Conservation (phyloP, 2,329 filamentous ascomycete genomes). For the Camillea tinctor region DNA sequence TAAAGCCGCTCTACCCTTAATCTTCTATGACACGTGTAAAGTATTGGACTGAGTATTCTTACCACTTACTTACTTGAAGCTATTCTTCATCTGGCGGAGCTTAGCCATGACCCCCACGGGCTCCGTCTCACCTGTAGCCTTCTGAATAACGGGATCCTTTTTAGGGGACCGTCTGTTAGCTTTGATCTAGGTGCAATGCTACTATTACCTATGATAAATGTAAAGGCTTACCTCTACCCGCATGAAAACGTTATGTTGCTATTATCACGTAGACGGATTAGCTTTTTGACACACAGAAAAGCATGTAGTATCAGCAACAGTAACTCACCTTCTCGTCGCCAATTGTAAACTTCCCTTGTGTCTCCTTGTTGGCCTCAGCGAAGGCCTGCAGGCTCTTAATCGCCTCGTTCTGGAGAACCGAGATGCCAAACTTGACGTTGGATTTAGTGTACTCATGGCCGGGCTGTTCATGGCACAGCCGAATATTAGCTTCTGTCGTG, state of each 20-base stretch:
- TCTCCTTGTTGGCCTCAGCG: constrained; percentile 77
- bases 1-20: background rate
- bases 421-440: constrained; percentile 85
- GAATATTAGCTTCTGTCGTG: background rate
- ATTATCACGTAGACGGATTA: constrained; percentile 8
- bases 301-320: background rate
- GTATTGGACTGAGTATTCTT: background rate
- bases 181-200: background rate
- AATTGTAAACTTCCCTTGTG: constrained; percentile 94
- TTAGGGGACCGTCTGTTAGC: background rate
- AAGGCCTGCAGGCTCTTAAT: constrained; percentile 77
- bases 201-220: background rate
- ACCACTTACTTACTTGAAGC: constrained; percentile 56
- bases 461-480: constrained; percentile 52
- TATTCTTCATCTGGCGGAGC: constrained; percentile 89
- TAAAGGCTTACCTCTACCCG: constrained; percentile 63
- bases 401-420: constrained; percentile 70
- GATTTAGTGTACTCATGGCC: constrained; percentile 98
- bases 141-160: constrained; percentile 79
- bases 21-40: background rate
- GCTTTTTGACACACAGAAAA: no score
- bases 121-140: constrained; percentile 76
- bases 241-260: constrained; percentile 98
- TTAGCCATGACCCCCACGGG: constrained; percentile 82
- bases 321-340: constrained; percentile 91